phyloP scores from a whole-genome alignment of 768 basidiomycete genomes.

The Lyophyllum decastes region DNA sequence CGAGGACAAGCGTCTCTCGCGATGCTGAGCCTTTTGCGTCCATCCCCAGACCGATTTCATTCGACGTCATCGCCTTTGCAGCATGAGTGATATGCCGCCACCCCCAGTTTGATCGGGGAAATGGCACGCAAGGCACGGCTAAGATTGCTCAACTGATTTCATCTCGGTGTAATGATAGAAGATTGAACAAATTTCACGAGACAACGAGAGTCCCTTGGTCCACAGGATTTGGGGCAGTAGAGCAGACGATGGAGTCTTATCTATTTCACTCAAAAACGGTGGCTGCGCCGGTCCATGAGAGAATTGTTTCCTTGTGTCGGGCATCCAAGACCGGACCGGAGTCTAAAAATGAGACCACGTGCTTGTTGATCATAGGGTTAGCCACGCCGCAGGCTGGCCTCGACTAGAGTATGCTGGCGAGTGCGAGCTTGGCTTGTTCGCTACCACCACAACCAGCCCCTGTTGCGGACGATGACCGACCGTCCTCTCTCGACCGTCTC shows the following conservation, averaged over 20 bases:
- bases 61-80: not conserved
- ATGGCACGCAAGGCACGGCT: not conserved
- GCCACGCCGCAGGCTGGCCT: not conserved
- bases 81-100: too few species aligned
- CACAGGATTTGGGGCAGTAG: too few species aligned
- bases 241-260: too few species aligned
- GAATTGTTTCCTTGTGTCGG: not conserved
- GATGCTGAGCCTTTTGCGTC: too few species aligned
- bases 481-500: conserved; percentile 13
- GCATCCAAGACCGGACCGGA: not conserved
- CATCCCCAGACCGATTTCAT: not conserved
- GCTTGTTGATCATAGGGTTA: conserved; percentile 4
- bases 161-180: too few species aligned
- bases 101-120: not conserved
- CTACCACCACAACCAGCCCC: conserved; percentile 1
- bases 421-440: conserved; percentile 5
- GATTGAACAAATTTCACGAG: too few species aligned
- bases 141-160: not conserved
- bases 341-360: conserved; percentile 10
- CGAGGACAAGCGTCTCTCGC: too few species aligned
- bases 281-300: too few species aligned
- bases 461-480: conserved; percentile 12
- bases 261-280: too few species aligned
- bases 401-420: not conserved
- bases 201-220: too few species aligned